Evolutionary conservation across 108 stramenopile species (phyloP), one percentile per base, ranked within the genome.

Genomic region (Stephanodiscus triporus): DNA sequence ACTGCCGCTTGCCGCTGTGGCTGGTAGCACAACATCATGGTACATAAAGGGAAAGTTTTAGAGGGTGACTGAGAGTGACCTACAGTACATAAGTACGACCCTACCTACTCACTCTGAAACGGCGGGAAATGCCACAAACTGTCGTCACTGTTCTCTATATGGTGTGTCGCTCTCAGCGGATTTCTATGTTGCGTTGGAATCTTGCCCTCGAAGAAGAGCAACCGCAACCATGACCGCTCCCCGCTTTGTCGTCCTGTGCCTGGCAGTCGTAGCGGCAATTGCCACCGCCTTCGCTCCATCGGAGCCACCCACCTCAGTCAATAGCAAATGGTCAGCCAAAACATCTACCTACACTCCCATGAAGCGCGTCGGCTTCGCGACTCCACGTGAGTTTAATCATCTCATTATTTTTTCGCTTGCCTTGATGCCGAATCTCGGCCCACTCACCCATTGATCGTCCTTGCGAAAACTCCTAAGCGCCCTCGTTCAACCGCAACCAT

Each of bases 271-370:
- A 16, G 42, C 63, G 43, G 63, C 56, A 5, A 24, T 51, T 20
- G 51, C 68, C 45, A 65, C 42, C 27, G 76, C 76, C 7, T 77
- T 77, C 69, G 43, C 63, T 19, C 76, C 76, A 32, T 60, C 76
- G 11, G 54, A 70, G 16, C 29, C 45, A 34, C 6, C 58, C 1
- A 0, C 75, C 10, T 49, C 77, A 6, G 48, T 34, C 36, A 68
- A 68, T 38, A 68, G 55, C 40, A 59, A 29, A 59, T 34, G 30
- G 27, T 29, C 58, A 1, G 38, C 54, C 17, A 55, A 36, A 40
- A 42, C 55, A 23, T 49, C 63, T 29, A 40, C 72, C 61, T 80
- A 64, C 56, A 68, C 65, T 29, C 78, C 73, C 26, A 80, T 80
- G 78, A 69, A 75, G 26, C 60, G 73, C 14, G 62, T 75, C 7